phyloP scores from a whole-genome alignment of 2,329 filamentous ascomycete genomes.

The Hawksworthiomyces lignivorus region DNA sequence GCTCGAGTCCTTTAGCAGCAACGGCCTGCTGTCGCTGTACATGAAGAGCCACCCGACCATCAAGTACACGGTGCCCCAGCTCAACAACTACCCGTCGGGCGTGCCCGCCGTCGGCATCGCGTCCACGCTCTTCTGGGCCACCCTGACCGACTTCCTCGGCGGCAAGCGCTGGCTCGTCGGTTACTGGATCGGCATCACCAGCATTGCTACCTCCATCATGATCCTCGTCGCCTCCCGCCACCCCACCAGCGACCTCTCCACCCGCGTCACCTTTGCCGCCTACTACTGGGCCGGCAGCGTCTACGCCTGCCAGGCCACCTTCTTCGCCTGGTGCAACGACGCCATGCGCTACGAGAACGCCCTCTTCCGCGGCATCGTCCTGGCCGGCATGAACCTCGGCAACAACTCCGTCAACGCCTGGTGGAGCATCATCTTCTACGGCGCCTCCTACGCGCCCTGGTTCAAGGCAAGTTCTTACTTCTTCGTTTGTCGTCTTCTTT shows the following conservation, averaged over 20 bases:
- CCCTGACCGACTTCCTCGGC: conserved; percentile 55
- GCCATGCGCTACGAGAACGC: conserved; percentile 57
- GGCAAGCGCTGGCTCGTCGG: conserved; percentile 59
- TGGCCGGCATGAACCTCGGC: conserved; percentile 65
- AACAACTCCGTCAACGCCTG: conserved; percentile 63
- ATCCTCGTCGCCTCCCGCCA: conserved; percentile 45
- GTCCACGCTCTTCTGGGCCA: conserved; percentile 61
- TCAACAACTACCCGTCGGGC: conserved; percentile 51
- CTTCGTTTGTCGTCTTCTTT: conserved; percentile 6
- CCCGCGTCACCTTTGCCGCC: conserved; percentile 50
- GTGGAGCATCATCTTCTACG: conserved; percentile 68
- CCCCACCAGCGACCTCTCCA: conserved; percentile 32
- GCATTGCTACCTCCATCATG: conserved; percentile 54
- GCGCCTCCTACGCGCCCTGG: conserved; percentile 57
- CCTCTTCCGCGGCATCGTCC: conserved; percentile 56
- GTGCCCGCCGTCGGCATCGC: conserved; percentile 49
- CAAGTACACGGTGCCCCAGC: conserved; percentile 37
- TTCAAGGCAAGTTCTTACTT: conserved; percentile 44
- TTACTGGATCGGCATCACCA: conserved; percentile 59
- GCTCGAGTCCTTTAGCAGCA: conserved; percentile 62
- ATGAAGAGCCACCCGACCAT: conserved; percentile 39
- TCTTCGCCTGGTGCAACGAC: conserved; percentile 71
- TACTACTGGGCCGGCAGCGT: conserved; percentile 65
- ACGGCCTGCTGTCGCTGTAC: conserved; percentile 47
- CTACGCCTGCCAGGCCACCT: conserved; percentile 66